These are phyloP conservation scores for Eustoma russellianum DNA, from an alignment of 257 asterid genomes.

Conservation along the genomic window DNA sequence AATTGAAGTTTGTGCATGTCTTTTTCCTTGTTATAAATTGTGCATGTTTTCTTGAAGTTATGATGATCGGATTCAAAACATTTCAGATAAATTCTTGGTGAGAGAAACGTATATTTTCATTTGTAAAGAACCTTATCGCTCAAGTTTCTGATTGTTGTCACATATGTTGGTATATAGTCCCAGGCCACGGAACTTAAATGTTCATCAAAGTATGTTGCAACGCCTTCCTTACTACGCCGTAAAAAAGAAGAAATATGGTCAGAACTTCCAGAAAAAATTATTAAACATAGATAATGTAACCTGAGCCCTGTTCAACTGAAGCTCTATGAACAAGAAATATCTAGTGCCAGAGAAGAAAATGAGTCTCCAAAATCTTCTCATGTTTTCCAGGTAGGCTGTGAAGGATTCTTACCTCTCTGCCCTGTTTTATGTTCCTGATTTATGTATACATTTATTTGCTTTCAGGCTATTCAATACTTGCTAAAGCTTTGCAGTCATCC, in stretches of 20 bases:
- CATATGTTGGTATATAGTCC: conserved; percentile 46
- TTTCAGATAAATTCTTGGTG: too few species aligned
- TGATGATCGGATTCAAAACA: too few species aligned
- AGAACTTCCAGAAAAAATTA: conserved; percentile 92
- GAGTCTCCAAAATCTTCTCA: conserved; percentile 70
- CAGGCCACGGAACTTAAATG: conserved; percentile 96
- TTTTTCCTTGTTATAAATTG: too few species aligned
- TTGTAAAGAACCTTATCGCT: conserved; percentile 1
- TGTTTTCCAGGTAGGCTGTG: conserved; percentile 78
- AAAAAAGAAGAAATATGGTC: conserved; percentile 93
- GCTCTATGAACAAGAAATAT: conserved; percentile 85
- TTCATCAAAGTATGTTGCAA: conserved; percentile 92
- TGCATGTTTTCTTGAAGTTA: too few species aligned
- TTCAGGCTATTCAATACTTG: conserved; percentile 95
- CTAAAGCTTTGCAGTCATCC: conserved; percentile 98
- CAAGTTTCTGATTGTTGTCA: conserved; percentile 5
- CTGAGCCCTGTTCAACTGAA: conserved; percentile 85
- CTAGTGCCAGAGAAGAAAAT: conserved; percentile 48
- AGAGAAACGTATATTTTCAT: background rate
- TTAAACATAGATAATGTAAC: conserved; percentile 97
- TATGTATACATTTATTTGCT: background rate
- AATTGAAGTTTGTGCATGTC: too few species aligned
- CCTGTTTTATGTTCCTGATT: background rate
- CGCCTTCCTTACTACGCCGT: conserved; percentile 98
- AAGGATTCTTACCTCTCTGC: conserved; percentile 4